These are phyloP conservation scores for Elsinoe fawcettii DNA, from an alignment of 2,329 filamentous ascomycete genomes.

Conservation along the genomic window DNA sequence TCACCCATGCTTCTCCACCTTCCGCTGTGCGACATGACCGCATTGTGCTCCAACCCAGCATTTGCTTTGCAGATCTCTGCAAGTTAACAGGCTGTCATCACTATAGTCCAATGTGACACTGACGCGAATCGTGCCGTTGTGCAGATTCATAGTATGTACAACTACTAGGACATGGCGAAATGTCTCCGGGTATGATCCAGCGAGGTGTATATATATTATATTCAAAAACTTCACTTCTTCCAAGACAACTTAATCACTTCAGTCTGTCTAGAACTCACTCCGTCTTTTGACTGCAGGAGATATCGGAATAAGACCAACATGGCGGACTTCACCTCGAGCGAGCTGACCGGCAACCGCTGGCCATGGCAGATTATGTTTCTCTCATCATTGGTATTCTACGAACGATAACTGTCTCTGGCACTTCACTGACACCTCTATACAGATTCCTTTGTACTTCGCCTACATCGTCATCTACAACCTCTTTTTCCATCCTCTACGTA, in stretches of 20 bases:
- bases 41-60: not conserved
- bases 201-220: not conserved
- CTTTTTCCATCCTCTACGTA: not conserved
- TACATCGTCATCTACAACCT: slow-evolving; percentile 5
- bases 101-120: not conserved
- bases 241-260: no score
- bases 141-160: not conserved
- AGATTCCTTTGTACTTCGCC: not conserved
- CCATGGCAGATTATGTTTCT: not conserved
- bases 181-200: not conserved
- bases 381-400: not conserved
- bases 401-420: not conserved
- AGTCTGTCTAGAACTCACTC: no score
- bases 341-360: not conserved
- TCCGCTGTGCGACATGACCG: not conserved
- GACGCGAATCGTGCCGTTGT: not conserved
- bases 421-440: not conserved
- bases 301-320: not conserved
- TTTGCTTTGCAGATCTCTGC: not conserved
- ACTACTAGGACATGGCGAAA: not conserved
- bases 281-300: no score
- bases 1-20: not conserved
- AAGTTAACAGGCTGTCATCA: not conserved
- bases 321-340: not conserved
- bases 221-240: no score